Base-by-base conservation (phyloP, 805 yeast species). In the Saturnispora besseyi region DNA sequence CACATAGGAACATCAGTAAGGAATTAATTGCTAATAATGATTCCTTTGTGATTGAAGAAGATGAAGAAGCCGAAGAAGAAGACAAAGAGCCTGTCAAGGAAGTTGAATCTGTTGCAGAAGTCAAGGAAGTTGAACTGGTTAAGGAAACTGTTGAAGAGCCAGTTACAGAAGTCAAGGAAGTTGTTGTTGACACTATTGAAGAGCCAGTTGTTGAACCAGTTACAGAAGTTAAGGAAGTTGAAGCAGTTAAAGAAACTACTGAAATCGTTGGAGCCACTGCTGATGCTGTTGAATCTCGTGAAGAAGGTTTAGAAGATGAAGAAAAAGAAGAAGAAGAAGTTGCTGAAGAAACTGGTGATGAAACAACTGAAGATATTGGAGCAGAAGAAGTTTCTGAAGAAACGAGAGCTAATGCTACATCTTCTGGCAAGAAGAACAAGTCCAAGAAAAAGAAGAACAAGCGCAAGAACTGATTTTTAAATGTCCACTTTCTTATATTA, bases 31-130 rank as follows among this genome's bases (percentile, higher is more conserved):
- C 55, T 11, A 50, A 51, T 5, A 59, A 60, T 43, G 62, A 59
- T 46, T 59, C 64, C 10, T 61, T 63, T 53, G 63, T 62, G 12
- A 48, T 61, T 31, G 67, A 63, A 29, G 67, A 63, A 32, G 65
- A 61, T 24, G 62, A 55, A 2, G 41, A 41, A 30, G 50, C 32
- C 10, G 48, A 51, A 45, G 45, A 46, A 13, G 54, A 50, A 7
- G 57, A 49, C 10, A 52, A 53, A 42, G 49, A 43, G 8, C 12
- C 42, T 4, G 40, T 29, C 38, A 44, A 37, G 34, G 42, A 12
- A 5, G 31, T 18, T 18, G 18, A 18, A 18, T 18, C 29, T 21
- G 43, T 28, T 24, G 11, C 11, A 15, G 33, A 30, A 13, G 29
- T 13, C 18, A 18, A 18, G 15, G 34, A 41, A n/a, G 48, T 24